Base-by-base conservation (phyloP, 2,329 filamentous ascomycete species). In the Scedosporium minutisporum region DNA sequence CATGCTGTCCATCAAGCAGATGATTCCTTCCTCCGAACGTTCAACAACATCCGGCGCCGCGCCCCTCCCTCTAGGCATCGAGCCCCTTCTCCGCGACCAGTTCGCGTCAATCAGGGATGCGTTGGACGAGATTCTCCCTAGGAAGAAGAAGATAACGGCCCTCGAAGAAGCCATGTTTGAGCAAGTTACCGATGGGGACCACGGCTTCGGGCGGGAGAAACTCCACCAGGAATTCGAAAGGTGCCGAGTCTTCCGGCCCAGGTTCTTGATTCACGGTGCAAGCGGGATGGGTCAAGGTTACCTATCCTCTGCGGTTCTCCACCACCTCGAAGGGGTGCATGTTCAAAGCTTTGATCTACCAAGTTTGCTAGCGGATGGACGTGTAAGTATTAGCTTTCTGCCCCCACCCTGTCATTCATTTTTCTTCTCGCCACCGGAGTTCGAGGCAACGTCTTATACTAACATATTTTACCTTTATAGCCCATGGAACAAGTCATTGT, bases 261-360 rank as follows among this genome's bases (percentile, higher is more conserved):
- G 95, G 55, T 80, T 97, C 61, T 82, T 99, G 33, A 88, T 99
- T 63, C 84, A 86, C 51, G 95, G 95, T n/a, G 73, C 81, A 9
- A 80, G 86, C 55, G 95, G 95, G 9, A 97, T 97, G 93, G 95
- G 96, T 0, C 96, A 99, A 72, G 85, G 87, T 58, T 97, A 99
- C 69, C 79, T 99, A 46, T 87, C 91, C 33, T 87, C 88, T 58
- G 95, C 93, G 4, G 78, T 97, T 60, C 78, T 97, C 66, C 91
- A 96, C 73, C 87, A 96, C 71, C 88, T 99, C 62, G 95, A 99
- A 75, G 91, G 93, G 27, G 82, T 97, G 2, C 92, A 97, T 75
- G 90, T 99, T 2, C 93, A 97, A 72, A 92, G 89, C 62, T 96
- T 99, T 73, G 96, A 97, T 73, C 82, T 99, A 63, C 87, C 93